Conservation (phyloP, 2,329 filamentous ascomycete genomes). For the Talaromyces amestolkiae region DNA sequence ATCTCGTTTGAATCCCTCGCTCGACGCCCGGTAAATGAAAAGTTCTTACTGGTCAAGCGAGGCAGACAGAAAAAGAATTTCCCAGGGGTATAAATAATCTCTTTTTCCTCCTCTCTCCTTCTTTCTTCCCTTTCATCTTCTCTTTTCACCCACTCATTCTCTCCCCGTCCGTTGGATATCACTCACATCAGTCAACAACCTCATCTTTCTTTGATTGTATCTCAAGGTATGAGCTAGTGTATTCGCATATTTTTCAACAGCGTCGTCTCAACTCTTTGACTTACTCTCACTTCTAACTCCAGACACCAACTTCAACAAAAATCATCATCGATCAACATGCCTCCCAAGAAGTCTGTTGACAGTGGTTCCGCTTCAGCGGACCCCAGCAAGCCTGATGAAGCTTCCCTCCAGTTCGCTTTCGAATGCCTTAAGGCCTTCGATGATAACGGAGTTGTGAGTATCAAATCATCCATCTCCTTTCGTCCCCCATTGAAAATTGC, state of each 20-base stretch:
- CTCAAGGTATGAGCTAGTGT: not conserved
- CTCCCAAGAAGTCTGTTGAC: slow-evolving; percentile 12
- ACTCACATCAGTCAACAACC: not conserved
- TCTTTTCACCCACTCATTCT: not conserved
- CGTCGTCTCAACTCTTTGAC: not conserved
- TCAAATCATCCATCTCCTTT: not conserved
- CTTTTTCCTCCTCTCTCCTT: not conserved
- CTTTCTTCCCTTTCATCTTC: not conserved
- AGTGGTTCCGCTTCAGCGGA: not conserved
- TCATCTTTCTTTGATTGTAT: not conserved
- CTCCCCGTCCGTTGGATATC: not conserved
- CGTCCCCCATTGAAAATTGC: not conserved
- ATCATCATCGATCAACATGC: slow-evolving; percentile 9
- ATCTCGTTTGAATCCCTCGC: too few species aligned
- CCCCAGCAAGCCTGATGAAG: slow-evolving; percentile 8
- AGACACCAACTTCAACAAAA: not conserved
- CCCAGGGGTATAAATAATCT: slow-evolving; percentile 1
- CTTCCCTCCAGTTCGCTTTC: not conserved
- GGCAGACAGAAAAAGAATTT: not conserved
- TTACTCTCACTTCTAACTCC: not conserved
- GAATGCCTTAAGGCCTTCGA: slow-evolving; percentile 9
- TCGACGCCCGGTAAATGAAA: not conserved
- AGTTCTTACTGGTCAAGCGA: not conserved
- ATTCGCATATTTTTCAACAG: not conserved
- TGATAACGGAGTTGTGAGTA: slow-evolving; percentile 3